phyloP scores from a whole-genome alignment of 441 rosid genomes.

The Bruguiera hainesii region DNA sequence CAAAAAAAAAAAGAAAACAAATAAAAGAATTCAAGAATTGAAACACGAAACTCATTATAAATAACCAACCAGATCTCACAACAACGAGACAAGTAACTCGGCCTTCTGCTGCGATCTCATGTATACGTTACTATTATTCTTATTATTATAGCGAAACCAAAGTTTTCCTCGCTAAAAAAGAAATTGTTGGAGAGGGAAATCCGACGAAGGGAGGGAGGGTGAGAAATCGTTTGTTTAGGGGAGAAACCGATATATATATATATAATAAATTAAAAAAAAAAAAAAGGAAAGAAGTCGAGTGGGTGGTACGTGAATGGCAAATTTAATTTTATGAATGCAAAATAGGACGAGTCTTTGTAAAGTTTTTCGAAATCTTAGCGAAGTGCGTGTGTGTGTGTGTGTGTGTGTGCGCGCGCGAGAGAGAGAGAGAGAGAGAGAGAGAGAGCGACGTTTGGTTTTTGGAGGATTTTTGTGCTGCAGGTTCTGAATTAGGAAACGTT shows the following conservation, averaged over 20 bases:
- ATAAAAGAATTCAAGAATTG: slow-evolving; percentile 9
- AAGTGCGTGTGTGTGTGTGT: too few species aligned
- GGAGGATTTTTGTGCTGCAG: too few species aligned
- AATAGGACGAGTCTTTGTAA: too few species aligned
- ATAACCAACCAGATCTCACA: slow-evolving; percentile 20
- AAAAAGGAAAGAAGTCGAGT: not conserved
- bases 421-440: too few species aligned
- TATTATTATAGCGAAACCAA: not conserved
- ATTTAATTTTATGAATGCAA: too few species aligned
- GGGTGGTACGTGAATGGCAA: not conserved
- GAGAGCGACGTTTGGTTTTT: too few species aligned
- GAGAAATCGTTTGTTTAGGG: not conserved
- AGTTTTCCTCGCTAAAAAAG: not conserved
- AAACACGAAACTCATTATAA: slow-evolving; percentile 26
- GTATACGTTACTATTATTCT: not conserved
- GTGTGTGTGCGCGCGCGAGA: too few species aligned
- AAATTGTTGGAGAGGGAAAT: not conserved
- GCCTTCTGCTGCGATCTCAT: not conserved
- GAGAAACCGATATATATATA: not conserved
- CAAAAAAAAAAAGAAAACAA: slow-evolving; percentile 12
- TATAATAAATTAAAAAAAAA: too few species aligned
- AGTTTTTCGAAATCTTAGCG: too few species aligned
- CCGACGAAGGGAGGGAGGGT: not conserved
- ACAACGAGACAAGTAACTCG: not conserved
- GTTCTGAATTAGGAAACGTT: too few species aligned